Percentiles rank a stretch among this genome's conserved stretches.
Conservation (phyloP, 2,329 filamentous ascomycete species). For the Apiospora phragmitis region DNA sequence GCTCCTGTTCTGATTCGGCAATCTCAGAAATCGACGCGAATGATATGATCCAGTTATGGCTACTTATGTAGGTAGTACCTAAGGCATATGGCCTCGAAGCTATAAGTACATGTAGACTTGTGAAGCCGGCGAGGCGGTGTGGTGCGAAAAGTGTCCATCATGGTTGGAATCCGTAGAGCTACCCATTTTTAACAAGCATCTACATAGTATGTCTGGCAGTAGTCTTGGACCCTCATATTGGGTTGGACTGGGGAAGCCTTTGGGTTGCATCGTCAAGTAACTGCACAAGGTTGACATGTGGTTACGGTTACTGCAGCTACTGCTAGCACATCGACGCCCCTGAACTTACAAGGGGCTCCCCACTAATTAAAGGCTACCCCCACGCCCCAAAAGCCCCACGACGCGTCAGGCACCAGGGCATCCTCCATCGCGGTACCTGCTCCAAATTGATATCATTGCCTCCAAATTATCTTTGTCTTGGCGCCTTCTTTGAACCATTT, state of each 20-base stretch:
- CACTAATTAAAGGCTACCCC: background rate
- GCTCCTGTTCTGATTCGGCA: background rate
- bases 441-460: background rate
- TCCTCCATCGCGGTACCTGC: background rate
- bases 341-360: background rate
- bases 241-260: no score
- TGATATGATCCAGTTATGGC: no score
- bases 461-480: background rate
- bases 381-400: background rate
- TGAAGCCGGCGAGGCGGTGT: no score
- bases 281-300: background rate
- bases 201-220: no score
- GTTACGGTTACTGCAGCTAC: background rate
- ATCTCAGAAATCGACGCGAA: background rate
- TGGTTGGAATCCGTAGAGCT: no score
- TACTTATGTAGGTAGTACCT: background rate
- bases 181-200: no score
- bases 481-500: background rate
- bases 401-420: background rate
- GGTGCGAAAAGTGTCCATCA: no score
- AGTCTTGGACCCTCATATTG: no score
- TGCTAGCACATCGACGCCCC: background rate
- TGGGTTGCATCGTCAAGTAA: background rate
- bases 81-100: background rate
- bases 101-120: no score